phyloP scores from a whole-genome alignment of 2,329 filamentous ascomycete species.

The Lachnellula willkommii region DNA sequence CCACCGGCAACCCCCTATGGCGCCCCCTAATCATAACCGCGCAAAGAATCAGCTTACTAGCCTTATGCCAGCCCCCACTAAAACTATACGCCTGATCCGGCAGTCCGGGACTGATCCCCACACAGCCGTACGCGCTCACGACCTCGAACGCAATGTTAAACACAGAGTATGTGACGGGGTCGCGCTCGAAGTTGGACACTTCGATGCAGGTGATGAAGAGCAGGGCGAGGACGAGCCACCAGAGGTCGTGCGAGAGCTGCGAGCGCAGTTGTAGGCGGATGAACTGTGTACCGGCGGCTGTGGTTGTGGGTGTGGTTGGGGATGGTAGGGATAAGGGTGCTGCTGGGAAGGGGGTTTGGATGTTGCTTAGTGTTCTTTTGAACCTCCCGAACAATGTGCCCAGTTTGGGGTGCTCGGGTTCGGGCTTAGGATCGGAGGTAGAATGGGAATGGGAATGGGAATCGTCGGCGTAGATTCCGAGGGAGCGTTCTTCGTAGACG shows the following conservation, averaged over 20 bases:
- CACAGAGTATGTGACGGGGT: conserved; percentile 49
- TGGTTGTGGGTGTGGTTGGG: background rate
- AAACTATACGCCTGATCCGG: conserved; percentile 51
- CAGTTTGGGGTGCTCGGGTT: conserved; percentile 1
- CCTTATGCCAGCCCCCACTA: conserved; percentile 46
- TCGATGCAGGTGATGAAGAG: conserved; percentile 58
- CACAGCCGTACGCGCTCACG: conserved; percentile 53
- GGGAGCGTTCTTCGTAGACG: conserved; percentile 63
- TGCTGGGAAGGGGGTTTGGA: background rate
- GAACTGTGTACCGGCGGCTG: conserved; percentile 16
- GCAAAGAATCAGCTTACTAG: conserved; percentile 54
- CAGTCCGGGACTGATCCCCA: conserved; percentile 55
- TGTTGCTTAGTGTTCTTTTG: conserved; percentile 6
- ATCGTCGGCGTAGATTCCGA: conserved; percentile 49
- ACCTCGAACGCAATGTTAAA: conserved; percentile 58
- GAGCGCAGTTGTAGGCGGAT: conserved; percentile 48
- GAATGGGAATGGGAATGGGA: background rate
- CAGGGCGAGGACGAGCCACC: conserved; percentile 58
- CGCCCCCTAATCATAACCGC: conserved; percentile 53
- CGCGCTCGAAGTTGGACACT: conserved; percentile 45
- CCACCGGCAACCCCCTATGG: conserved; percentile 53
- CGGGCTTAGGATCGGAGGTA: background rate
- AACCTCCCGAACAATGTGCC: conserved; percentile 6
- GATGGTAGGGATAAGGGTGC: background rate
- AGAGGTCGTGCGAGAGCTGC: conserved; percentile 62